Evolutionary conservation across 2,329 filamentous ascomycete genomes (phyloP), one percentile per base, ranked within the genome.

Genomic region (Dactylellina haptotyla): DNA sequence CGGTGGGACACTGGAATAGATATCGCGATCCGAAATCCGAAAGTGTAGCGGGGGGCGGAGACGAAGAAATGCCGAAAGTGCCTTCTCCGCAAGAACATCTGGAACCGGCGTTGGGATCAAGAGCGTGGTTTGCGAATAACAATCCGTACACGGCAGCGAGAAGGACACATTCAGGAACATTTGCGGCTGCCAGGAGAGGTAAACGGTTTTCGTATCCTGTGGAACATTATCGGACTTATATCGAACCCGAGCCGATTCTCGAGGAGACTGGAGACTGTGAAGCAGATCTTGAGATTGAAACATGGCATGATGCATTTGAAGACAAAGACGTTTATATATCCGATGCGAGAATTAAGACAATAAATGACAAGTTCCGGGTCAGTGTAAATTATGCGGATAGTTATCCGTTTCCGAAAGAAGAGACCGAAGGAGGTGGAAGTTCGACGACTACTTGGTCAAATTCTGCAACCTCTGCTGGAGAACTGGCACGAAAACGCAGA

Each of bases 81-180:
- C n/a, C n/a, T n/a, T n/a, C n/a, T n/a, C n/a, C n/a, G n/a, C n/a
- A n/a, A n/a, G n/a, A n/a, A n/a, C n/a, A n/a, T n/a, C n/a, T n/a
- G n/a, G n/a, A n/a, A n/a, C n/a, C n/a, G n/a, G n/a, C n/a, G n/a
- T n/a, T n/a, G n/a, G 69, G 61, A 12, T 50, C 69, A 18, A 48
- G 37, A 28, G 28, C 26, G 16, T 66, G 61, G 61, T 73, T 73
- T 48, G 61, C 48, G 48, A 65, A 51, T 43, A 73, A 66, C 30
- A 73, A 73, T 45, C 61, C 69, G 8, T 73, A 73, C 37, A 73
- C 61, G 30, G 69, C 69, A 4, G 69, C 61, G 45, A 66, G 69
- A 34, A 46, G 69, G 46, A 73, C 61, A 5, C 61, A 73, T 66
- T 73, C 69, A 1, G 61, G 46, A 3, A 54, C 25, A 9, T 73